These are phyloP conservation scores for Aspergillus cejpii DNA, from an alignment of 2,329 filamentous ascomycete genomes.

Conservation along the genomic window DNA sequence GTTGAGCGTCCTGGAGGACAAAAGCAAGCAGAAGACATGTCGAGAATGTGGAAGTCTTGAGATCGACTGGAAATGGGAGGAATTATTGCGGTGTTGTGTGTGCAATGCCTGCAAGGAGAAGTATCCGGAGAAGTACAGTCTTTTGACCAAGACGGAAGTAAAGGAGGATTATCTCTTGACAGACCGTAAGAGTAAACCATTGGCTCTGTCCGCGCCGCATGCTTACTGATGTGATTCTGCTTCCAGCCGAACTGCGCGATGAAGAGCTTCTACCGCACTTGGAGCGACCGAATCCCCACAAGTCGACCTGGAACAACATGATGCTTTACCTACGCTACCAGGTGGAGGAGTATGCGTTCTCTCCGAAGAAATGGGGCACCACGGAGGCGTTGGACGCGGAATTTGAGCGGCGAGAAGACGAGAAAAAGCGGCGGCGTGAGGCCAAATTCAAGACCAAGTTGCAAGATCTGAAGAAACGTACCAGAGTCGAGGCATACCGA, in stretches of 20 bases:
- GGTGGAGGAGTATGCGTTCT: constrained; percentile 88
- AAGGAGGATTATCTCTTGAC: constrained; percentile 92
- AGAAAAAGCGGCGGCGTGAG: constrained; percentile 81
- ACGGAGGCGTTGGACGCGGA: constrained; percentile 79
- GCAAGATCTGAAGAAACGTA: constrained; percentile 85
- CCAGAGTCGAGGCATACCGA: constrained; percentile 81
- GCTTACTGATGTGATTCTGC: constrained; percentile 5
- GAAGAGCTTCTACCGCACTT: constrained; percentile 79
- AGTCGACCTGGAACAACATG: constrained; percentile 96
- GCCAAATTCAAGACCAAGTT: constrained; percentile 87
- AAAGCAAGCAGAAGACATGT: constrained; percentile 64
- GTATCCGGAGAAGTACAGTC: constrained; percentile 81
- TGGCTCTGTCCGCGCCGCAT: neutral
- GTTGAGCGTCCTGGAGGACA: constrained; percentile 64
- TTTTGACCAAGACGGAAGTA: constrained; percentile 94
- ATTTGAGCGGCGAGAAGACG: constrained; percentile 68
- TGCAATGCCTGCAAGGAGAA: constrained; percentile 86
- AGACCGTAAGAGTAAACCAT: constrained; percentile 55
- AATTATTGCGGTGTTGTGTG: constrained; percentile 67
- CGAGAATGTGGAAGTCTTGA: constrained; percentile 75
- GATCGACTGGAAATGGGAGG: constrained; percentile 93
- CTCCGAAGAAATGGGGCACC: constrained; percentile 78
- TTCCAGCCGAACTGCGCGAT: constrained; percentile 77
- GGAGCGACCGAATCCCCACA: constrained; percentile 87
- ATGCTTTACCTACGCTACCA: constrained; percentile 92